Evolutionary conservation across 2,329 filamentous ascomycete genomes (phyloP).

Genomic region (Cryphonectria carpinicola): DNA sequence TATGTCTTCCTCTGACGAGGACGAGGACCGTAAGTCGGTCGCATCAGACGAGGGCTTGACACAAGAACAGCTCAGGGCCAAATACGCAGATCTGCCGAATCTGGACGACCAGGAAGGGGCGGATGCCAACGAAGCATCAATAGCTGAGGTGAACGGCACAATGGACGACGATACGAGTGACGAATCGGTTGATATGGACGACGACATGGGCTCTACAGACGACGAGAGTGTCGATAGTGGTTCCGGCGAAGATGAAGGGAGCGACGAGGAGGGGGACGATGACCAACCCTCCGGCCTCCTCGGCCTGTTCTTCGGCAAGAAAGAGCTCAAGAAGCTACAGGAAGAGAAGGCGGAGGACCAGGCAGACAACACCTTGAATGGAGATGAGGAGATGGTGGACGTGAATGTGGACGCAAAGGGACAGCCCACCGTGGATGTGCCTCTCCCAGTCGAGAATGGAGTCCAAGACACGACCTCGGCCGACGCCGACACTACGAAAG

Average conservation of each 20-base stretch:
- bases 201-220: conserved; percentile 65
- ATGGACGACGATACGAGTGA: conserved; percentile 59
- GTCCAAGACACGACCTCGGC: neutral
- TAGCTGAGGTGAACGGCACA: conserved; percentile 34
- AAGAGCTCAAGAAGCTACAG: conserved; percentile 58
- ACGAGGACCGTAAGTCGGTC: conserved; percentile 57
- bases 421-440: neutral
- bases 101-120: conserved; percentile 40
- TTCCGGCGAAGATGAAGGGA: conserved; percentile 45
- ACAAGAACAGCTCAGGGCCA: conserved; percentile 68
- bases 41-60: conserved; percentile 67
- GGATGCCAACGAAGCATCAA: conserved; percentile 30
- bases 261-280: conserved; percentile 41
- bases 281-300: conserved; percentile 54
- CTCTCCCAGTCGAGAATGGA: neutral
- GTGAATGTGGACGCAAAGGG: conserved; percentile 29
- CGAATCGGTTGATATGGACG: conserved; percentile 71
- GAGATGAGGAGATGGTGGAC: conserved; percentile 30
- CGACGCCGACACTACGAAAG: neutral
- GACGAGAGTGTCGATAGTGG: conserved; percentile 50
- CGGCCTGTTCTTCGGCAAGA: conserved; percentile 62
- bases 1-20: conserved; percentile 68
- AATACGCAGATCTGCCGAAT: conserved; percentile 68
- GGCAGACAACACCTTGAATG: conserved; percentile 33
- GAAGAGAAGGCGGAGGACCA: conserved; percentile 40